Percentiles rank a stretch among this genome's conserved stretches.
Conservation (phyloP, 164 flowering plant species). For the Piper longum region DNA sequence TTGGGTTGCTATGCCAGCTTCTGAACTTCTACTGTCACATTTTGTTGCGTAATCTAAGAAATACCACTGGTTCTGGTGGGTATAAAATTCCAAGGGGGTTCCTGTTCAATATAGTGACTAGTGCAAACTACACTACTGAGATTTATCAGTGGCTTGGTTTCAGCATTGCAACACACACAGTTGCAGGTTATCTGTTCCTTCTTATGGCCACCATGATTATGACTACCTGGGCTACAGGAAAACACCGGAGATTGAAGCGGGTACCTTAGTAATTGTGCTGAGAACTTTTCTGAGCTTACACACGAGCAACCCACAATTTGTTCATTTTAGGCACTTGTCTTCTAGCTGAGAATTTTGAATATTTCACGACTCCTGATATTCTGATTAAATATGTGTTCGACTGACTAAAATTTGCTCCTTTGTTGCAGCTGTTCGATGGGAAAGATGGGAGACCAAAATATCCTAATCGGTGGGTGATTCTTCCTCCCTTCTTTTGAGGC, state of each 20-base stretch:
- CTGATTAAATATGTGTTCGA: too few species aligned
- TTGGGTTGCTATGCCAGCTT: conserved; percentile 37
- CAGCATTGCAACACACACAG: conserved; percentile 90
- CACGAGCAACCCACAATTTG: too few species aligned
- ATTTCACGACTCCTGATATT: too few species aligned
- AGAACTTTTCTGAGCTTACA: not conserved
- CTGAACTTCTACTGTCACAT: conserved; percentile 82
- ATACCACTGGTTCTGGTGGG: conserved; percentile 59
- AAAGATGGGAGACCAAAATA: conserved; percentile 87
- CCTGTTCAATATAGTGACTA: conserved; percentile 81
- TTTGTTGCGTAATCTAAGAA: conserved; percentile 55
- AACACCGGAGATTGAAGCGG: conserved; percentile 75
- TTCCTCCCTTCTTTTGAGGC: conserved; percentile 75
- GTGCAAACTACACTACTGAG: conserved; percentile 97
- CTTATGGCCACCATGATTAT: conserved; percentile 74
- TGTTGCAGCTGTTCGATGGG: conserved; percentile 78
- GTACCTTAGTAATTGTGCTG: conserved; percentile 15
- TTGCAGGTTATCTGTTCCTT: conserved; percentile 75
- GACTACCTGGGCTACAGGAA: conserved; percentile 93
- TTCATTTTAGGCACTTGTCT: too few species aligned
- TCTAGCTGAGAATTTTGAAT: not conserved
- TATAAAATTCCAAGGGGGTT: conserved; percentile 91
- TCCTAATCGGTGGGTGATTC: conserved; percentile 86
- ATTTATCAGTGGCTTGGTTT: conserved; percentile 95
- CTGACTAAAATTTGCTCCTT: not conserved